Conservation (phyloP, 805 yeast genomes). For the Metschnikowia matae region DNA sequence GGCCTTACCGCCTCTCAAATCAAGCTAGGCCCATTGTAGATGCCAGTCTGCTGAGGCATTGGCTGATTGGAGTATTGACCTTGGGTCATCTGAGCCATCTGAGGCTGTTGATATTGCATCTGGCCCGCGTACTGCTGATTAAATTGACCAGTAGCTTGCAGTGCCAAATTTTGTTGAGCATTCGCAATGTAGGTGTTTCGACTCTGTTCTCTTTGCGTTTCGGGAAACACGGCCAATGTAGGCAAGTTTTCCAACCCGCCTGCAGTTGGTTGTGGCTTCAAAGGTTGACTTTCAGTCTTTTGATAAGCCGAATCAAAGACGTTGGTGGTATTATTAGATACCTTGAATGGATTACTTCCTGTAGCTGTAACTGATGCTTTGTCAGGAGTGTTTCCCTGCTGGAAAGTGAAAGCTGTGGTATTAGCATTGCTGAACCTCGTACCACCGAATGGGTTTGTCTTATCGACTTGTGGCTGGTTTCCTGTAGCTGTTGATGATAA, state of each 20-base stretch:
- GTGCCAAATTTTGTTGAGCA: conserved; percentile 28
- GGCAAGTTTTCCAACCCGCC: conserved; percentile 69
- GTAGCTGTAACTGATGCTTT: conserved; percentile 37
- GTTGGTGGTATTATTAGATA: conserved; percentile 31
- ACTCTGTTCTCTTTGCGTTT: conserved; percentile 42
- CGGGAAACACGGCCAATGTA: conserved; percentile 66
- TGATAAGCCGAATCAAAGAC: conserved; percentile 26
- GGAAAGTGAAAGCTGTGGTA: conserved; percentile 17
- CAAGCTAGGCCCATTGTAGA: conserved; percentile 24
- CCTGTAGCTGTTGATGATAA: conserved; percentile 15
- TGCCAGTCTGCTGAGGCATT: conserved; percentile 3
- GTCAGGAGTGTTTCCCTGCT: conserved; percentile 6
- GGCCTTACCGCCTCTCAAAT: conserved; percentile 9
- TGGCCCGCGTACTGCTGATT: conserved; percentile 8
- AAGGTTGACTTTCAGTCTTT: conserved; percentile 20
- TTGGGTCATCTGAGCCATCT: conserved; percentile 6
- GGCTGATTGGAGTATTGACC: not conserved
- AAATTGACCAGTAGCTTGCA: conserved; percentile 13
- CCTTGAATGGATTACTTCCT: conserved; percentile 61
- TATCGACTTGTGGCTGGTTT: conserved; percentile 14
- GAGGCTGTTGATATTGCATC: conserved; percentile 4
- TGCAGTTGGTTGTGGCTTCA: conserved; percentile 57
- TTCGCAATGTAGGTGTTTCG: conserved; percentile 32
- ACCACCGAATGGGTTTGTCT: conserved; percentile 45
- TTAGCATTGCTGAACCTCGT: conserved; percentile 31